Evolutionary conservation across 2,329 filamentous ascomycete genomes (phyloP).

Genomic region (Aureobasidium sp.): DNA sequence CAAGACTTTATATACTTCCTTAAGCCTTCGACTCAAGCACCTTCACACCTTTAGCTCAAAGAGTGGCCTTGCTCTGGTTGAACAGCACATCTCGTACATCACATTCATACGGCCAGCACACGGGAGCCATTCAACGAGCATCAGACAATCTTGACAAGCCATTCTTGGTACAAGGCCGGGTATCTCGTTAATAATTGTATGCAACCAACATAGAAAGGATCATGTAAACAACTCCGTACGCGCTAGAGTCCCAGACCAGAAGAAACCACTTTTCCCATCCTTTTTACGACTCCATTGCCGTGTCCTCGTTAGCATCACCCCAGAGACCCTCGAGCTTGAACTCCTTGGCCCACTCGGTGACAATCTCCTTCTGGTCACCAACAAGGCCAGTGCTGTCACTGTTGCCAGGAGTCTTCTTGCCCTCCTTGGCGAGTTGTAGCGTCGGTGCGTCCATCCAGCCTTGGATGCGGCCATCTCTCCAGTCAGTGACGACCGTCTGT

Average conservation of each 20-base stretch:
- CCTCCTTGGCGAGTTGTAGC: constrained; percentile 11
- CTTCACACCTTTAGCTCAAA: too few relatives aligned
- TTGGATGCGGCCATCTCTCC: constrained; percentile 18
- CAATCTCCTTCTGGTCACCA: constrained; percentile 17
- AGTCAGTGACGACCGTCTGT: constrained; percentile 91
- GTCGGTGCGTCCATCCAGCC: constrained; percentile 17
- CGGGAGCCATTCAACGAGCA: background rate
- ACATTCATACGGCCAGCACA: background rate
- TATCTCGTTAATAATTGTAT: constrained; percentile 11
- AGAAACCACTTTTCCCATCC: background rate
- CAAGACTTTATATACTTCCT: background rate
- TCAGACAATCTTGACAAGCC: constrained; percentile 3
- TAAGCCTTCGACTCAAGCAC: background rate
- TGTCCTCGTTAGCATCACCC: constrained; percentile 40
- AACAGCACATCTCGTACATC: background rate
- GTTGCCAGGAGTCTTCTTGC: constrained; percentile 1
- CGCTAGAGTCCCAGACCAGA: constrained; percentile 1
- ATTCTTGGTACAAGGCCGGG: constrained; percentile 11
- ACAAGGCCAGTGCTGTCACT: constrained; percentile 10
- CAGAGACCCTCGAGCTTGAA: constrained; percentile 68
- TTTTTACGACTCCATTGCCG: constrained; percentile 10
- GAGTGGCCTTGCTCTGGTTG: background rate
- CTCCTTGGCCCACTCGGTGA: constrained; percentile 17
- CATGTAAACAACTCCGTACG: constrained; percentile 8
- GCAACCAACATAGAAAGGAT: constrained; percentile 6